Conservation (phyloP, 2,329 filamentous ascomycete genomes). For the Claviceps fusiformis region DNA sequence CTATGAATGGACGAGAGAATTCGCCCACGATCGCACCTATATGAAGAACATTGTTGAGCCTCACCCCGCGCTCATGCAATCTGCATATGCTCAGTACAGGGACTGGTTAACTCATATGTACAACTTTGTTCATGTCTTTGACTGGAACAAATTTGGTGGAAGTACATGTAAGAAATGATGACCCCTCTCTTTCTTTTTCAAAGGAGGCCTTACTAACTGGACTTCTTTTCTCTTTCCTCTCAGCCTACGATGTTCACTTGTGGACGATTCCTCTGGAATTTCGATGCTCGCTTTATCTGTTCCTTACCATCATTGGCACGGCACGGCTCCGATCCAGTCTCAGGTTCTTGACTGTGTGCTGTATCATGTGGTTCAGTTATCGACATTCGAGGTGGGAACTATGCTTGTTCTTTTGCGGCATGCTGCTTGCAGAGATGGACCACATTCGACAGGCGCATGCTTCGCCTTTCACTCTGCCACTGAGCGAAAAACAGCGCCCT, state of each 20-base stretch:
- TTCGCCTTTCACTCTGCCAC: slow-evolving; percentile 14
- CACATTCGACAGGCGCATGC: slow-evolving; percentile 32
- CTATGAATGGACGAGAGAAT: slow-evolving; percentile 35
- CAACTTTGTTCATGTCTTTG: slow-evolving; percentile 36
- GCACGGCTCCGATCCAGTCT: slow-evolving; percentile 29
- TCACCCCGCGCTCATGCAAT: slow-evolving; percentile 27
- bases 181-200: background rate
- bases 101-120: slow-evolving; percentile 37
- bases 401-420: slow-evolving; percentile 40
- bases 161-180: slow-evolving; percentile 23
- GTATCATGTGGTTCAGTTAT: slow-evolving; percentile 31
- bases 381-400: slow-evolving; percentile 39
- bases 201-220: slow-evolving; percentile 10
- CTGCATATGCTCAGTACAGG: slow-evolving; percentile 24
- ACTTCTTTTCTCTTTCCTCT: background rate
- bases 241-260: slow-evolving; percentile 41
- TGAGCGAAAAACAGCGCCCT: slow-evolving; percentile 9
- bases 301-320: slow-evolving; percentile 36
- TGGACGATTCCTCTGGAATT: slow-evolving; percentile 53
- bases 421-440: slow-evolving; percentile 41
- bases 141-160: slow-evolving; percentile 34
- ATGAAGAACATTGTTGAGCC: slow-evolving; percentile 36
- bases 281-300: slow-evolving; percentile 43
- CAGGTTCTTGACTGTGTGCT: slow-evolving; percentile 28
- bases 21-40: slow-evolving; percentile 27